Conservation (phyloP, 2,329 filamentous ascomycete species). For the Pseudocercospora musae region DNA sequence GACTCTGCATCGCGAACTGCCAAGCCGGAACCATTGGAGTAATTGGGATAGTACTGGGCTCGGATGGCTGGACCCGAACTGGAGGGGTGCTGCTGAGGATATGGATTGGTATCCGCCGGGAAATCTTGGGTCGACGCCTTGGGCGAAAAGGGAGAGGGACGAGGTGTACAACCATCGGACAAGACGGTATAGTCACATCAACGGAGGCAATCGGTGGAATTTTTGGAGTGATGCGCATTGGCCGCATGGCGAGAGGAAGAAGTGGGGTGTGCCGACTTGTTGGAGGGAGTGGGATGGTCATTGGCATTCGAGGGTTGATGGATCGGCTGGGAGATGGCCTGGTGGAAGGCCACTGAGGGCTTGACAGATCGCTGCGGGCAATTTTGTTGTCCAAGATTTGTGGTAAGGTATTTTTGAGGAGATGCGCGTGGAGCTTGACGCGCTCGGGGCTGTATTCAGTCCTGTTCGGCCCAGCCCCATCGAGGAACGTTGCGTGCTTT, state of each 20-base stretch:
- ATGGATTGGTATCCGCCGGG: conserved; percentile 34
- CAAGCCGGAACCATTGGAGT: conserved; percentile 38
- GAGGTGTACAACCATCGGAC: conserved; percentile 31
- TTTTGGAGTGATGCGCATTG: conserved; percentile 34
- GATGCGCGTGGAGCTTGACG: neutral
- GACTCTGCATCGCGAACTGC: conserved; percentile 40
- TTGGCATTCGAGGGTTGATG: conserved; percentile 31
- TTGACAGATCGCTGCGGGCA: neutral
- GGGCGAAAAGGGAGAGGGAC: conserved; percentile 19
- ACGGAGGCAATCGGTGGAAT: conserved; percentile 11
- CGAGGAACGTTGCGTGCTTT: conserved; percentile 33
- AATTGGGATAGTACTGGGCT: conserved; percentile 31
- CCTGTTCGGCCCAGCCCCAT: conserved; percentile 41
- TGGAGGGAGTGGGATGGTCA: conserved; percentile 22
- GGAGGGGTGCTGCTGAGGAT: conserved; percentile 38
- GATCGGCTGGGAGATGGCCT: conserved; percentile 20
- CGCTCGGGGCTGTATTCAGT: conserved; percentile 1
- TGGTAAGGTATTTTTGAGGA: neutral
- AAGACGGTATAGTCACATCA: conserved; percentile 25
- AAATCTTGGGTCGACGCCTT: conserved; percentile 19
- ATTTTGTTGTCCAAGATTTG: neutral
- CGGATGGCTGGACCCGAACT: conserved; percentile 28
- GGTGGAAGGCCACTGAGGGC: conserved; percentile 25
- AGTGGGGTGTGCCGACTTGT: conserved; percentile 22
- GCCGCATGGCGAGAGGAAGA: conserved; percentile 22